A percentile compares a stretch with the other conserved stretches of the same genome.
Evolutionary conservation across 73 alveolate genomes (phyloP).

Genomic region (Paramecium bursaria): DNA sequence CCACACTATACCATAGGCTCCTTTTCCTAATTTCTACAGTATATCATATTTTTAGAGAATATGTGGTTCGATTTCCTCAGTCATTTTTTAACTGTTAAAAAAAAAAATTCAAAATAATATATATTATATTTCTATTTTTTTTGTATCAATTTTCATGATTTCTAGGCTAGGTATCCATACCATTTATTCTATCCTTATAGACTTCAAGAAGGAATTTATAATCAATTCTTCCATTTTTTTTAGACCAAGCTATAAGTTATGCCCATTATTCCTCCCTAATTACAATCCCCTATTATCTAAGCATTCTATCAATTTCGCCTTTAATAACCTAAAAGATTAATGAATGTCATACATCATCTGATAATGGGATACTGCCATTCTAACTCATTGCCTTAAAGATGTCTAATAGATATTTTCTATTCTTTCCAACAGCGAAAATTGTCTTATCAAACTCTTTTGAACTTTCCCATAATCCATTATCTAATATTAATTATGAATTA

Average conservation of each 20-base stretch:
- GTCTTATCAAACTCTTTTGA: slow-evolving; percentile 78
- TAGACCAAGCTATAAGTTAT: slow-evolving; percentile 73
- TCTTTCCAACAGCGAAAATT: slow-evolving; percentile 77
- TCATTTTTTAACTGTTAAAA: slow-evolving; percentile 75
- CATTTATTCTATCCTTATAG: slow-evolving; percentile 77
- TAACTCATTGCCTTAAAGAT: slow-evolving; percentile 72
- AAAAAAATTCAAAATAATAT: too few relatives aligned
- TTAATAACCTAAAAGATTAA: slow-evolving; percentile 28
- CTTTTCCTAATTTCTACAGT: slow-evolving; percentile 83
- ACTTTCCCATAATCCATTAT: slow-evolving; percentile 77
- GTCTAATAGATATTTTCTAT: slow-evolving; percentile 76
- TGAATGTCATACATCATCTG: slow-evolving; percentile 65
- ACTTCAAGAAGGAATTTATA: slow-evolving; percentile 80
- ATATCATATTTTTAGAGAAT: slow-evolving; percentile 86
- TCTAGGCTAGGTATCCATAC: slow-evolving; percentile 68
- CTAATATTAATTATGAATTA: background rate
- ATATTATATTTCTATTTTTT: too few relatives aligned
- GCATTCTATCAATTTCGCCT: slow-evolving; percentile 58
- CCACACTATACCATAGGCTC: slow-evolving; percentile 93
- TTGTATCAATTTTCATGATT: slow-evolving; percentile 4
- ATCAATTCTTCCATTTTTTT: slow-evolving; percentile 76
- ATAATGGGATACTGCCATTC: slow-evolving; percentile 69
- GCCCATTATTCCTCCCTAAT: slow-evolving; percentile 76
- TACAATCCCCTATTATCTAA: slow-evolving; percentile 64
- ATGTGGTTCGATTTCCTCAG: slow-evolving; percentile 89